These are phyloP conservation scores for Boletus patriciae DNA, from an alignment of 768 basidiomycete species.

Conservation along the genomic window DNA sequence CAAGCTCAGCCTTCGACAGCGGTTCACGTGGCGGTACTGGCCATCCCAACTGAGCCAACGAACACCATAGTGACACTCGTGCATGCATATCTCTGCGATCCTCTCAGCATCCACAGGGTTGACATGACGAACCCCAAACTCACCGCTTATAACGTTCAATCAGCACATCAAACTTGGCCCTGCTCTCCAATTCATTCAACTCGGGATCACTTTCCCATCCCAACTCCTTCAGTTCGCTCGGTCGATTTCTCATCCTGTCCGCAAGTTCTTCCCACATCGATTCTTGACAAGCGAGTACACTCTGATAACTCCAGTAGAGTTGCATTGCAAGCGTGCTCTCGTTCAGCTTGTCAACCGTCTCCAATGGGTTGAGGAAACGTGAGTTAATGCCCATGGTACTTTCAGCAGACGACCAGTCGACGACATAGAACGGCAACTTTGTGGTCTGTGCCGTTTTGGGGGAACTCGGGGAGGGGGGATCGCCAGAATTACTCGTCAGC, in stretches of 20 bases:
- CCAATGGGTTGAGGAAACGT: constrained; percentile 39
- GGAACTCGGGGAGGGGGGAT: constrained; percentile 22
- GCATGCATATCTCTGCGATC: constrained; percentile 60
- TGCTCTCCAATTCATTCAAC: constrained; percentile 52
- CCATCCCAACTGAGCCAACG: constrained; percentile 59
- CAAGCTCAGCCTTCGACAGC: constrained; percentile 65
- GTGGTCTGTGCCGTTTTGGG: constrained; percentile 4
- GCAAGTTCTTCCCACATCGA: constrained; percentile 77
- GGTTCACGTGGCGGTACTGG: constrained; percentile 58
- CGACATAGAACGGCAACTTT: constrained; percentile 38
- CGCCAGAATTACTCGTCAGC: constrained; percentile 20
- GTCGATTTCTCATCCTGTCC: constrained; percentile 58
- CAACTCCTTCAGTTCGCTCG: constrained; percentile 50
- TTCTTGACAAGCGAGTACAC: constrained; percentile 65
- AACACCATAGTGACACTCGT: constrained; percentile 64
- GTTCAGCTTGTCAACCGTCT: constrained; percentile 46
- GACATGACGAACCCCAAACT: constrained; percentile 20
- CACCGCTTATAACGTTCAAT: constrained; percentile 58
- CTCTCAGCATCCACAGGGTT: neutral
- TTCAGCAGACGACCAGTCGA: constrained; percentile 50
- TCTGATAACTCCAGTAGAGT: constrained; percentile 60
- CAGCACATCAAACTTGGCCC: constrained; percentile 59
- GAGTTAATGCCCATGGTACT: constrained; percentile 39
- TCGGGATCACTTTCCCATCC: constrained; percentile 76
- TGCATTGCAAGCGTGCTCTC: constrained; percentile 72